Conservation (phyloP, 805 yeast species). For the Candida sanyiensis region DNA sequence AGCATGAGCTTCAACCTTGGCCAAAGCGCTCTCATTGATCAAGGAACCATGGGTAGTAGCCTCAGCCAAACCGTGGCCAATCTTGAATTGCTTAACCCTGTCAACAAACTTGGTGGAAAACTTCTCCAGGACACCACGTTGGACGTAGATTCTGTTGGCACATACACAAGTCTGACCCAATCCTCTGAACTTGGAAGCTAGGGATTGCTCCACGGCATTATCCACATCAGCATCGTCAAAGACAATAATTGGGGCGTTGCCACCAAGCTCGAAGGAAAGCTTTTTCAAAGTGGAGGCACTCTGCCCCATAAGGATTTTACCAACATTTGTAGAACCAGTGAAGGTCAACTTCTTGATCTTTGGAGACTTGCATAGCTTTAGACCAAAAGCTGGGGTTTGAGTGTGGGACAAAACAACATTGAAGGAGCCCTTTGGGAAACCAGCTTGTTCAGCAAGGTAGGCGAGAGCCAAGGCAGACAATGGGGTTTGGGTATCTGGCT, state of each 20-base stretch:
- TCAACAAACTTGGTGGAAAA: conserved; percentile 40
- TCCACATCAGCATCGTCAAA: conserved; percentile 57
- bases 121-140: conserved; percentile 42
- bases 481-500: conserved; percentile 61
- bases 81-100: conserved; percentile 40
- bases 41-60: conserved; percentile 52
- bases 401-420: conserved; percentile 47
- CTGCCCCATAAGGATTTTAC: conserved; percentile 53
- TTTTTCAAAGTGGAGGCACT: conserved; percentile 54
- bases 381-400: conserved; percentile 48
- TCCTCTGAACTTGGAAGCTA: conserved; percentile 53
- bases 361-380: conserved; percentile 42
- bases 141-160: conserved; percentile 55
- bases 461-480: conserved; percentile 54
- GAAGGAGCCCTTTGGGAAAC: conserved; percentile 53
- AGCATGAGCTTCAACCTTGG: conserved; percentile 49
- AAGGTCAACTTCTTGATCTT: conserved; percentile 52
- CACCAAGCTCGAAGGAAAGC: conserved; percentile 59
- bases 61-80: conserved; percentile 52
- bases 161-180: conserved; percentile 66
- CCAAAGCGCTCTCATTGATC: conserved; percentile 45
- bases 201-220: conserved; percentile 45
- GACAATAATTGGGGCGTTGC: conserved; percentile 60
- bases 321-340: conserved; percentile 61
- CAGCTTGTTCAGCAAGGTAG: conserved; percentile 50